These are phyloP conservation scores for Geranomyces variabilis DNA, from an alignment of 192 early-diverging fungal genomes.

Conservation along the genomic window DNA sequence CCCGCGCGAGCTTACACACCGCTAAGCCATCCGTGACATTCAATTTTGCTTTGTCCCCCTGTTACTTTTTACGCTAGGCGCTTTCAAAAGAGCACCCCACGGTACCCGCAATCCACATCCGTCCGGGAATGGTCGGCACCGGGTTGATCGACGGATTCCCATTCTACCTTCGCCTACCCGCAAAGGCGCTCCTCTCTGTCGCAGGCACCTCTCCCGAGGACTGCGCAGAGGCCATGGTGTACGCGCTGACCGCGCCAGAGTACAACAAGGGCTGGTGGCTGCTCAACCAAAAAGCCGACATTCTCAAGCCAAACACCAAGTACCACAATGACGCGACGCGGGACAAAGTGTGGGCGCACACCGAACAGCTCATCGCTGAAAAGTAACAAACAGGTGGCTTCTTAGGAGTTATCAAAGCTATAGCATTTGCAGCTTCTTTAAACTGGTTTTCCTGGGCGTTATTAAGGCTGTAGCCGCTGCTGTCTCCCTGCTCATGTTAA, in stretches of 20 bases:
- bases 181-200: slow-evolving; percentile 19
- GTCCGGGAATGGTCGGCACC: slow-evolving; percentile 37
- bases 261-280: slow-evolving; percentile 31
- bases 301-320: slow-evolving; percentile 10
- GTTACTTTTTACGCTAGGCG: too few species aligned
- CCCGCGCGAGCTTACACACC: slow-evolving; percentile 16
- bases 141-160: slow-evolving; percentile 16
- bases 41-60: neutral
- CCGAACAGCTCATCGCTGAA: too few species aligned
- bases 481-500: too few species aligned
- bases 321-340: slow-evolving; percentile 28
- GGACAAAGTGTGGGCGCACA: slow-evolving; percentile 28
- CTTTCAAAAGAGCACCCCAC: too few species aligned
- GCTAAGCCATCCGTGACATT: neutral
- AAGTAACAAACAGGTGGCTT: too few species aligned
- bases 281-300: slow-evolving; percentile 32
- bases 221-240: slow-evolving; percentile 34
- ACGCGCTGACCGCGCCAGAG: slow-evolving; percentile 26
- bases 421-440: too few species aligned
- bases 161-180: slow-evolving; percentile 17
- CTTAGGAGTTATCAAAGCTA: too few species aligned
- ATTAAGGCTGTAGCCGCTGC: too few species aligned
- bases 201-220: slow-evolving; percentile 13
- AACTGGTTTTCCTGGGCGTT: too few species aligned
- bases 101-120: too few species aligned